Conservation (phyloP, 352 stramenopile genomes). For the Phytophthora tentaculata region DNA sequence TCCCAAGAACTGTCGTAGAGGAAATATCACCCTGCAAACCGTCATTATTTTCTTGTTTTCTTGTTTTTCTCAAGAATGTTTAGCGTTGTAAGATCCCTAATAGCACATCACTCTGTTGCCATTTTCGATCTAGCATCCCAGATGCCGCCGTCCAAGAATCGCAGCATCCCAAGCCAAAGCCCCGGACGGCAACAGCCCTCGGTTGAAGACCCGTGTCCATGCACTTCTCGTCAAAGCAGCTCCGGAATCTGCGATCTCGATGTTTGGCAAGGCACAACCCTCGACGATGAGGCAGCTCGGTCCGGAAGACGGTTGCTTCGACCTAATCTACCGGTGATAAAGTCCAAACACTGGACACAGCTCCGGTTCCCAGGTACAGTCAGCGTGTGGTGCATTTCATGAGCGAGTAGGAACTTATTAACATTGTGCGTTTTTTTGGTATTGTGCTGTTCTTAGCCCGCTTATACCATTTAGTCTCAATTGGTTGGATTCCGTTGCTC, state of each 20-base stretch:
- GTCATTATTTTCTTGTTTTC: background rate
- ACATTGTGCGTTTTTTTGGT: background rate
- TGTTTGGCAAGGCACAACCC: slow-evolving; percentile 61
- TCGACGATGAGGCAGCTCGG: slow-evolving; percentile 36
- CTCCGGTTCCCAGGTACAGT: slow-evolving; percentile 39
- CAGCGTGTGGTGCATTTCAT: background rate
- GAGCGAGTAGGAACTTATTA: background rate
- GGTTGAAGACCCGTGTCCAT: slow-evolving; percentile 32
- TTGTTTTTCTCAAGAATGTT: slow-evolving; percentile 15
- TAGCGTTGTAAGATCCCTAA: slow-evolving; percentile 1
- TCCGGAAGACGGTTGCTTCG: slow-evolving; percentile 42
- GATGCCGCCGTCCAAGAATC: slow-evolving; percentile 49
- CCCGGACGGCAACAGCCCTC: slow-evolving; percentile 1
- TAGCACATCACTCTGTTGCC: background rate
- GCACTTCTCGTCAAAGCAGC: slow-evolving; percentile 30
- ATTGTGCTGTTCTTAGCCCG: slow-evolving; percentile 26
- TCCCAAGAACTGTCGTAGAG: background rate
- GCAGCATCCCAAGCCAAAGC: slow-evolving; percentile 26
- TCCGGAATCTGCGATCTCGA: slow-evolving; percentile 55
- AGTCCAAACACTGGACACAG: slow-evolving; percentile 54
- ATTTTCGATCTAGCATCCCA: slow-evolving; percentile 1
- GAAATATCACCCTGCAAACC: slow-evolving; percentile 7
- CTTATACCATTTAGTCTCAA: slow-evolving; percentile 60
- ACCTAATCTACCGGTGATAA: slow-evolving; percentile 49
- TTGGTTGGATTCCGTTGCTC: slow-evolving; percentile 53